phyloP scores from a whole-genome alignment of 768 basidiomycete genomes.

The Leccinum uliginosum region DNA sequence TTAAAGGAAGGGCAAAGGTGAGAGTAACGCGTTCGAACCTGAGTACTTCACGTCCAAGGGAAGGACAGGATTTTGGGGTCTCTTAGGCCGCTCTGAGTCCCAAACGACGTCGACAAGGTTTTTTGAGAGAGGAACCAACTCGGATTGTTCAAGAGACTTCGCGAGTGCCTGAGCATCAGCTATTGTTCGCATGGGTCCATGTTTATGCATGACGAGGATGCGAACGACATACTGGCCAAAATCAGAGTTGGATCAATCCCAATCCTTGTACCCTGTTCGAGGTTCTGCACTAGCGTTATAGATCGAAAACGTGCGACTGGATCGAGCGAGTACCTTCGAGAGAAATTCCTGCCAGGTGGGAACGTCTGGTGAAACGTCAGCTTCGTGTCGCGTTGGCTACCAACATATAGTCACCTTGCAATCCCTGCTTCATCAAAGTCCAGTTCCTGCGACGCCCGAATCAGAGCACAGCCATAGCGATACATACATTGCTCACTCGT shows the following conservation, averaged over 20 bases:
- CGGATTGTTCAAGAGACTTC: slow-evolving; percentile 56
- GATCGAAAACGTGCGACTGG: neutral
- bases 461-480: slow-evolving; percentile 1
- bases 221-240: slow-evolving; percentile 45
- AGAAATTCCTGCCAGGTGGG: slow-evolving; percentile 90
- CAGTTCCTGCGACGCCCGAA: slow-evolving; percentile 56
- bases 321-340: slow-evolving; percentile 46
- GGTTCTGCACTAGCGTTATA: slow-evolving; percentile 39
- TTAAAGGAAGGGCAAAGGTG: neutral
- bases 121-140: slow-evolving; percentile 56
- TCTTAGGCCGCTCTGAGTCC: slow-evolving; percentile 58
- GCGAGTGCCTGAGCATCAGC: slow-evolving; percentile 63
- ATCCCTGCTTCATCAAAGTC: slow-evolving; percentile 89
- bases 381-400: neutral
- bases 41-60: slow-evolving; percentile 71
- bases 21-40: slow-evolving; percentile 35
- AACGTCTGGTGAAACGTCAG: slow-evolving; percentile 51
- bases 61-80: slow-evolving; percentile 66
- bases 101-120: slow-evolving; percentile 85
- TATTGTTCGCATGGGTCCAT: slow-evolving; percentile 21
- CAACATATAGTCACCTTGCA: slow-evolving; percentile 50
- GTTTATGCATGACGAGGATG: slow-evolving; percentile 11
- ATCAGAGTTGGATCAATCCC: slow-evolving; percentile 83
- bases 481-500: slow-evolving; percentile 46
- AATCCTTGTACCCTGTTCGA: slow-evolving; percentile 58